Evolutionary conservation across 208 protist species (phyloP), one percentile per base, ranked within the genome.

Genomic region (Herpetomonas tarakana): DNA sequence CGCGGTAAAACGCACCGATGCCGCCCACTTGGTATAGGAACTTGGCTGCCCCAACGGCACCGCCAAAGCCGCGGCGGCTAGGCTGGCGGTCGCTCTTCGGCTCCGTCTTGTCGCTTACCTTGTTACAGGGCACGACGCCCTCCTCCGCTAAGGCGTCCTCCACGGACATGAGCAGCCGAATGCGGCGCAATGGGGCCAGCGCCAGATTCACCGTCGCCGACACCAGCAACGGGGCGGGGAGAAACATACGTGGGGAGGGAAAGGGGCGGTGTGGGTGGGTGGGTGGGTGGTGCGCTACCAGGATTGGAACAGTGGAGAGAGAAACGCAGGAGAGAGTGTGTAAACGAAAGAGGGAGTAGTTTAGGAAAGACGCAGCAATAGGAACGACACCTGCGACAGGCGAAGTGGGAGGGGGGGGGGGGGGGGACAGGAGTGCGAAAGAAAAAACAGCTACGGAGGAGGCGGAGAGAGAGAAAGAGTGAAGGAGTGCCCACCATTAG

Each of bases 1-100:
- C 76, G 28, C 78, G 74, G 55, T 81, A 86, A 52, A 86, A 84
- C 21, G 71, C 44, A n/a, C 25, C 12, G 16, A 70, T 0, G 24
- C 77, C 78, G 28, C 76, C 73, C 21, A 58, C 58, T n/a, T 52
- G 3, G 67, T 83, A 90, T 11, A 86, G 47, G 28, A 76, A 78
- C 39, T 56, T 55, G n/a, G 75, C 62, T 41, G 70, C 76, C n/a
- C 64, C 72, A 9, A 41, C 21, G n/a, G 76, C 57, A 21, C 78
- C 75, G 14, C 68, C 72, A 50, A 83, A 83, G 16, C 81, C 81
- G 2, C 46, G 11, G 46, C 46, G 24, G n/a, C n/a, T 21, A 9
- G 6, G 24, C 21, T 27, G 46, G n/a, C 6, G 46, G 9, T 52
- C 21, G n/a, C 11, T 9, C 46, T 21, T 21, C 9, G 9, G 44